Evolutionary conservation across 116 monocot species (phyloP), one percentile per base, ranked within the genome.

Genomic region (Papilionanthe hybrid): DNA sequence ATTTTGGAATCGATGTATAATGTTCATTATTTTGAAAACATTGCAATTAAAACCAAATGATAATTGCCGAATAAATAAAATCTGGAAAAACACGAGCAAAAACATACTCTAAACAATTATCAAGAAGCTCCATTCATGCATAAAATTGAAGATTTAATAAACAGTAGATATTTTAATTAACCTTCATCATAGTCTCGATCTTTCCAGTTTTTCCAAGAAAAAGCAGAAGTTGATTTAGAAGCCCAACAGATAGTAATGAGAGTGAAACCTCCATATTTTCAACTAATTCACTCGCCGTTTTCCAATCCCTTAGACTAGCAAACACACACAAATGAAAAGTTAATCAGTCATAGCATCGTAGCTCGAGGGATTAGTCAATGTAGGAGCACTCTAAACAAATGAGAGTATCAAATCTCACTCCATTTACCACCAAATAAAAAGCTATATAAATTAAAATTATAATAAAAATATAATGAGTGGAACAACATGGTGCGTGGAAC

Each of bases 101-200:
- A 2, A 43, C 44, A 19, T 73, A 44, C 44, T 43, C 12, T 44
- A 19, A 44, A 22, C 73, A 20, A 43, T 45, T 43, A 73, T 73
- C 11, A 73, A 73, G 22, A 73, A 45, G 20, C 20, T 8, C 12
- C 44, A 73, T 22, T 9, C 44, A 44, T 10, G 45, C 42, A 73
- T 13, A 72, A 72, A 9, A 73, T 9, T 73, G 73, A 30, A 25
- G 67, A 15, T n/a, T 72, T 50, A 77, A 42, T 8, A 53, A 32
- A 45, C 10, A 43, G 45, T 17, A 23, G 22, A 56, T 55, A 27
- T 58, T 27, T 77, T 88, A 95, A 49, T 5, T 49, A 48, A 75
- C 98, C 92, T 99, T 99, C 91, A 93, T 91, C 99, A 99, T 95
- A 80, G 67, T 84, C 72, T 95, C 95, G 69, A 90, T 81, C 79